A percentile compares a stretch with the other conserved stretches of the same genome.
Evolutionary conservation across 1,284 basidiomycete genomes (phyloP).

Genomic region (Polyporus tsugae): DNA sequence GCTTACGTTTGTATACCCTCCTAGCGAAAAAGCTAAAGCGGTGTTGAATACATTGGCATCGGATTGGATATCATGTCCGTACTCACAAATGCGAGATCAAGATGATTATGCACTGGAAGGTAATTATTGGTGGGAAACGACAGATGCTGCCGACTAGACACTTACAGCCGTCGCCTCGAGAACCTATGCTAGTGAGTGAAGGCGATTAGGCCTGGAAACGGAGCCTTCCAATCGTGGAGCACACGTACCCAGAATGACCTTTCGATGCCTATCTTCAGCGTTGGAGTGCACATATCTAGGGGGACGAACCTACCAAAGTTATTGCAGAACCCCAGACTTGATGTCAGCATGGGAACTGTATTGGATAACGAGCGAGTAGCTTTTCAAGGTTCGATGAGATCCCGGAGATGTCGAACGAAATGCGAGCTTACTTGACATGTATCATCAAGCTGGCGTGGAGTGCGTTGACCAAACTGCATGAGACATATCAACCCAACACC

Average conservation of each 20-base stretch:
- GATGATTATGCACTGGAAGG: neutral
- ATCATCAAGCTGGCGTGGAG: neutral
- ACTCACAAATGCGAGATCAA: conserved; percentile 6
- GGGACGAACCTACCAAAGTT: neutral
- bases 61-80: neutral
- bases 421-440: conserved; percentile 1
- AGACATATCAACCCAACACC: neutral
- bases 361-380: neutral
- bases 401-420: neutral
- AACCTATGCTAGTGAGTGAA: neutral
- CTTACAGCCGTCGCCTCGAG: neutral
- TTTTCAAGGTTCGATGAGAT: neutral
- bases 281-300: neutral
- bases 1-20: conserved; percentile 14
- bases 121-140: neutral
- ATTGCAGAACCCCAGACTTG: neutral
- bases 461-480: neutral
- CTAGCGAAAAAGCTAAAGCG: conserved; percentile 12
- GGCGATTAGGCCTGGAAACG: too few species aligned
- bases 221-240: neutral
- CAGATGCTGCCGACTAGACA: neutral
- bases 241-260: conserved; percentile 3
- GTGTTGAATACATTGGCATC: neutral
- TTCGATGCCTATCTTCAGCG: too few species aligned
- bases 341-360: neutral